Evolutionary conservation across 2,329 filamentous ascomycete genomes (phyloP), one percentile per base, ranked within the genome.

Genomic region (Endocalyx cinctus): DNA sequence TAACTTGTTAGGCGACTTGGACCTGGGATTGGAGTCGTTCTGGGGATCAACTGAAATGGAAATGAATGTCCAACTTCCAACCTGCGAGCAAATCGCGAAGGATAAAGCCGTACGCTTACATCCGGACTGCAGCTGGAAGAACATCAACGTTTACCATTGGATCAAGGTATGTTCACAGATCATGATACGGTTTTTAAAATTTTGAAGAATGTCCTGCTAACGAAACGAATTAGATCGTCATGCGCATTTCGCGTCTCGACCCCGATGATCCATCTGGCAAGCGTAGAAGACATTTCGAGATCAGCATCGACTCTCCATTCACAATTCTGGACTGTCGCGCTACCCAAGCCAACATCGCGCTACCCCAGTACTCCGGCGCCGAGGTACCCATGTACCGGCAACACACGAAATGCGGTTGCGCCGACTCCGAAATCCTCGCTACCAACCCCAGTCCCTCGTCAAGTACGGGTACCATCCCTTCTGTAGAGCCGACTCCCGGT

Each of bases 121-220:
- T 56, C 90, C 90, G 33, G 88, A 95, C 55, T 94, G 87, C 34
- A 94, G 87, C 37, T 95, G 90, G 70, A 84, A 87, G 53, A 94
- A 94, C 43, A 90, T 94, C 33, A 87, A 92, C 51, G 88, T 96
- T 34, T 87, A 87, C 56, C 89, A 96, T 57, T 95, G 88, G 88
- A 94, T 96, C 59, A 95, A 95, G 77, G 87, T 87, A 42, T 15
- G 36, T 11, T 10, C 17, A 11, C 7, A n/a, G n/a, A n/a, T n/a
- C n/a, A n/a, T n/a, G n/a, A n/a, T n/a, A n/a, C n/a, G n/a, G n/a
- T n/a, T n/a, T n/a, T n/a, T n/a, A n/a, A n/a, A n/a, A n/a, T n/a
- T n/a, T n/a, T n/a, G n/a, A n/a, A n/a, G n/a, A n/a, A n/a, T n/a
- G n/a, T n/a, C n/a, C n/a, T n/a, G n/a, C n/a, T n/a, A n/a, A n/a